Percentiles rank a stretch among this genome's conserved stretches.
Conservation (phyloP, 192 early-diverging fungal genomes). For the Fimicolochytrium jonesii region DNA sequence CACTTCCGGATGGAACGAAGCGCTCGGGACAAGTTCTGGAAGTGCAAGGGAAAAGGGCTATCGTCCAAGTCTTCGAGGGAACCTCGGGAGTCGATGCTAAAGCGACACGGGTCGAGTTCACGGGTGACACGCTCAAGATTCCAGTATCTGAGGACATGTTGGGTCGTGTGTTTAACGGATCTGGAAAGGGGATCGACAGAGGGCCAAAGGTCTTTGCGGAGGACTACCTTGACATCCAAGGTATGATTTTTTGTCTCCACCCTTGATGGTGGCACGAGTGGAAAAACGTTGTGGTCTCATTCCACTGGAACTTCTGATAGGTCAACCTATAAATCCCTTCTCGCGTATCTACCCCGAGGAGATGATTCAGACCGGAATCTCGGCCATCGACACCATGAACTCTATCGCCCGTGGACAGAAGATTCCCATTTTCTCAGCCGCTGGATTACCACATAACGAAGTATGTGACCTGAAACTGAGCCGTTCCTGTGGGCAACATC, state of each 20-base stretch:
- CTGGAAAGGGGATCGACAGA: conserved; percentile 97
- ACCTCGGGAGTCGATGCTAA: conserved; percentile 88
- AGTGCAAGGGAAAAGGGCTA: conserved; percentile 90
- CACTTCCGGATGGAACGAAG: conserved; percentile 92
- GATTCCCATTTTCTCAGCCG: conserved; percentile 99
- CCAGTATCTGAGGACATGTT: conserved; percentile 99
- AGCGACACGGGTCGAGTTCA: conserved; percentile 91
- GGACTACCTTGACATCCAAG: conserved; percentile 95
- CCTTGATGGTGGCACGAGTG: no score
- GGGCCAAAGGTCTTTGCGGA: conserved; percentile 99
- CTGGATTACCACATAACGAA: conserved; percentile 98
- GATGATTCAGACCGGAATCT: conserved; percentile 99
- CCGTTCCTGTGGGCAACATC: no score
- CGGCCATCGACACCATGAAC: conserved; percentile 99
- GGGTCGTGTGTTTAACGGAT: conserved; percentile 98
- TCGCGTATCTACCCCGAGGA: conserved; percentile 99
- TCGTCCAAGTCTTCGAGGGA: conserved; percentile 98
- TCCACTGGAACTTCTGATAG: conserved; percentile 28
- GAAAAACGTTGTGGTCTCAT: background rate
- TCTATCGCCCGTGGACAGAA: conserved; percentile 99
- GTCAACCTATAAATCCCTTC: conserved; percentile 98
- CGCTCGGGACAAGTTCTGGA: conserved; percentile 97
- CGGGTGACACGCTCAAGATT: conserved; percentile 92
- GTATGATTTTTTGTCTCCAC: no score
- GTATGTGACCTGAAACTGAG: no score